A percentile compares a stretch with the other conserved stretches of the same genome.
Evolutionary conservation across 257 asterid genomes (phyloP).

Genomic region (Nicotiana knightiana): DNA sequence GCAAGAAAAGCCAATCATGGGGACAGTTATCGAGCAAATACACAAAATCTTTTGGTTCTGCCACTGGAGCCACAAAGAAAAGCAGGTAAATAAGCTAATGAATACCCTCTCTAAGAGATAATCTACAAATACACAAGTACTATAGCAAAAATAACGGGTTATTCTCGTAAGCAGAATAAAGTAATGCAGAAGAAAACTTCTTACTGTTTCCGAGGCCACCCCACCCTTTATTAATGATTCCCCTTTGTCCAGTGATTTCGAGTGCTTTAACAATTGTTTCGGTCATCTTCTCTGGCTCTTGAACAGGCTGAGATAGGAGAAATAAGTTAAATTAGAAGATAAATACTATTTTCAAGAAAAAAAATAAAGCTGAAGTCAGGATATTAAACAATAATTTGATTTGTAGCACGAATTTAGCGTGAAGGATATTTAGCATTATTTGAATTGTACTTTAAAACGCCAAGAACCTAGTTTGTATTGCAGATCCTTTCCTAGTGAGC

Average conservation of each 20-base stretch:
- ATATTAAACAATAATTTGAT: not conserved
- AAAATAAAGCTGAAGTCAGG: not conserved
- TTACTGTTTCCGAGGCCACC: constrained; percentile 88
- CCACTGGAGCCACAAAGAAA: constrained; percentile 38
- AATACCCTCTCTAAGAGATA: not conserved
- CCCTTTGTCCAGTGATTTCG: constrained; percentile 71
- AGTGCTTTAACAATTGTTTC: constrained; percentile 69
- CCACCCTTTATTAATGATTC: constrained; percentile 95
- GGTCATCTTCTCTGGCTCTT: constrained; percentile 84
- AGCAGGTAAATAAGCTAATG: not conserved
- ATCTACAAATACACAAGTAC: not conserved
- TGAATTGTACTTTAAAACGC: not conserved
- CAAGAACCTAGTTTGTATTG: not conserved
- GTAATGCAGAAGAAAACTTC: constrained; percentile 14
- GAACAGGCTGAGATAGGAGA: constrained; percentile 59
- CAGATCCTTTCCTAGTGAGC: not conserved
- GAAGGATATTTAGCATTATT: not conserved
- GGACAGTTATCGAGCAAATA: constrained; percentile 74
- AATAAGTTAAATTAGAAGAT: constrained; percentile 7
- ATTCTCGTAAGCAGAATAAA: not conserved
- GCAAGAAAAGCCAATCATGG: constrained; percentile 88
- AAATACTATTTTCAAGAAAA: not conserved
- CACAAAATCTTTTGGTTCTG: constrained; percentile 61
- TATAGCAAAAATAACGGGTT: not conserved
- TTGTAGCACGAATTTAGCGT: not conserved